phyloP scores from a whole-genome alignment of 257 asterid genomes.

The Solanum dulcamara region DNA sequence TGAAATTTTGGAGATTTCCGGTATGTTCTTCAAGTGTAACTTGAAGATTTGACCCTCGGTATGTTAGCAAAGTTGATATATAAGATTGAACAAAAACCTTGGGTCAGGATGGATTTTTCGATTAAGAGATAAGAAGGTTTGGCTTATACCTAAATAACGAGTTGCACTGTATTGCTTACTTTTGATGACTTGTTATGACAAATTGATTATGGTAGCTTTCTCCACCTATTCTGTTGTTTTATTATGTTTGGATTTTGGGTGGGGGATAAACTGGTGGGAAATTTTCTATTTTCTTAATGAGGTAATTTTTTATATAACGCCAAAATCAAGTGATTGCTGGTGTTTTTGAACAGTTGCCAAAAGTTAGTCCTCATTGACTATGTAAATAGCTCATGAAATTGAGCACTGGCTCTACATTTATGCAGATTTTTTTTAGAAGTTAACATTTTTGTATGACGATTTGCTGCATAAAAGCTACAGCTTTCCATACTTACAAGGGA shows the following conservation, averaged over 20 bases:
- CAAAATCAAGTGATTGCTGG: neutral
- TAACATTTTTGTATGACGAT: too few relatives aligned
- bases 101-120: neutral
- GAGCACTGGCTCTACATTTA: neutral
- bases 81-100: neutral
- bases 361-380: neutral
- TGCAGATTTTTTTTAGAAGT: too few relatives aligned
- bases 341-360: neutral
- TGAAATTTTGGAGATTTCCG: neutral
- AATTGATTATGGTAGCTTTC: neutral
- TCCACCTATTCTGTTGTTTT: neutral
- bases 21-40: neutral
- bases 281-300: neutral
- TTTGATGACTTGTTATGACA: neutral
- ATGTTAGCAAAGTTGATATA: neutral
- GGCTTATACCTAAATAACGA: neutral
- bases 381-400: neutral
- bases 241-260: neutral
- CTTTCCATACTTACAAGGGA: too few relatives aligned
- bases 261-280: neutral
- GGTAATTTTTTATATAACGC: neutral
- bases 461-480: too few relatives aligned
- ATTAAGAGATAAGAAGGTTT: neutral
- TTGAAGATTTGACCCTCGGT: neutral
- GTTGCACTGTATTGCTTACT: neutral